A percentile compares a stretch with the other conserved stretches of the same genome.
Evolutionary conservation across 345 rosid species (phyloP).

Genomic region (Populus pruinosa): DNA sequence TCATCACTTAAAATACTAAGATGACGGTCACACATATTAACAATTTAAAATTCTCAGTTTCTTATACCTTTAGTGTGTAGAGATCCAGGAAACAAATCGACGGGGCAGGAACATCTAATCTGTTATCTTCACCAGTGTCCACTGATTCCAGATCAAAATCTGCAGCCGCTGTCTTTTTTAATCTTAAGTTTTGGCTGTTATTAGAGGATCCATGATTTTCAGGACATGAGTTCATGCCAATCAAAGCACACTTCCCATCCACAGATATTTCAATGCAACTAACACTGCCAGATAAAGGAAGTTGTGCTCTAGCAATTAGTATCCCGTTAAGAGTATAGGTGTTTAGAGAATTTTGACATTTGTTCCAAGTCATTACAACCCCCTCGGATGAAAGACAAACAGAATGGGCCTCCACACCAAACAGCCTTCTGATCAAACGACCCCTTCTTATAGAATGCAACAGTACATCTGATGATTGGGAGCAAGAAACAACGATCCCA

Average conservation of each 20-base stretch:
- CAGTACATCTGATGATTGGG: slow-evolving; percentile 65
- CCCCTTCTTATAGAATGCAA: slow-evolving; percentile 88
- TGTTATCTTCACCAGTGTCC: slow-evolving; percentile 35
- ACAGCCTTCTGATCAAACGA: slow-evolving; percentile 75
- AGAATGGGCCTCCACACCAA: slow-evolving; percentile 69
- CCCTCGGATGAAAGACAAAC: slow-evolving; percentile 84
- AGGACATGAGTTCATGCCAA: slow-evolving; percentile 59
- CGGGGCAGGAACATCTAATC: slow-evolving; percentile 57
- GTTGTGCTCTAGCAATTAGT: slow-evolving; percentile 54
- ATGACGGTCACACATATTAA: neutral
- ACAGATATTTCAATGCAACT: slow-evolving; percentile 83
- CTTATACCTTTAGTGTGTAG: slow-evolving; percentile 69
- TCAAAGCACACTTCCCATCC: slow-evolving; percentile 72
- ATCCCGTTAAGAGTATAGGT: slow-evolving; percentile 77
- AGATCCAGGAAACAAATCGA: slow-evolving; percentile 82
- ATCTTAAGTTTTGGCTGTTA: slow-evolving; percentile 25
- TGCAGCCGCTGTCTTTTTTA: slow-evolving; percentile 24
- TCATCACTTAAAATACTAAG: neutral
- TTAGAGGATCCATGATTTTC: slow-evolving; percentile 21
- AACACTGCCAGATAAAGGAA: slow-evolving; percentile 59
- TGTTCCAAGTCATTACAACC: slow-evolving; percentile 75
- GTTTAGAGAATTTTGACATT: slow-evolving; percentile 48
- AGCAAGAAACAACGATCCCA: slow-evolving; percentile 76
- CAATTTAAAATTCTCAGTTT: neutral
- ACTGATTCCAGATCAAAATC: slow-evolving; percentile 39